phyloP scores from a whole-genome alignment of 2,329 filamentous ascomycete genomes.

The Aspergillus tamarii region DNA sequence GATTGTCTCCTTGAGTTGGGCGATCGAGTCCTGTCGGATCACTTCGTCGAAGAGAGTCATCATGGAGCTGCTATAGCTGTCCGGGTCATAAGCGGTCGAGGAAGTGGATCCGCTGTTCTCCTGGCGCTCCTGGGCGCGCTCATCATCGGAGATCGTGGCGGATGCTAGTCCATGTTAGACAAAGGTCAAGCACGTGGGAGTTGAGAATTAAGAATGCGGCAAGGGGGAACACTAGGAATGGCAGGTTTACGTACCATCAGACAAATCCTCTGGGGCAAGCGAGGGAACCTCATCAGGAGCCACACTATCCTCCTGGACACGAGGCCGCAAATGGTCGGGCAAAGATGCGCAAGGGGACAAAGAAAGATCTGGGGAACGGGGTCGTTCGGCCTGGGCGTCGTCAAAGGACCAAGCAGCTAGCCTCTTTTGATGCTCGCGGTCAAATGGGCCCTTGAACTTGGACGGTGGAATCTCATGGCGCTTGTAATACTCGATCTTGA shows the following conservation, averaged over 20 bases:
- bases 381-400: conserved; percentile 37
- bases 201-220: background rate
- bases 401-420: conserved; percentile 51
- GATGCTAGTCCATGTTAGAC: conserved; percentile 23
- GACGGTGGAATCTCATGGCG: conserved; percentile 51
- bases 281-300: conserved; percentile 21
- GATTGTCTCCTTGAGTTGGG: conserved; percentile 36
- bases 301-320: conserved; percentile 24
- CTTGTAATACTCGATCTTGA: conserved; percentile 53
- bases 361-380: conserved; percentile 39
- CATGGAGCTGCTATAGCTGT: conserved; percentile 39
- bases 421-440: conserved; percentile 48
- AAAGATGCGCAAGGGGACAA: conserved; percentile 43
- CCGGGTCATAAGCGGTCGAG: conserved; percentile 39
- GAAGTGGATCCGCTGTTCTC: conserved; percentile 37
- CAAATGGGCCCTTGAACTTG: conserved; percentile 53
- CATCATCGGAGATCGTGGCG: conserved; percentile 25
- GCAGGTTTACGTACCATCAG: conserved; percentile 23
- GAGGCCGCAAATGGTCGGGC: conserved; percentile 26
- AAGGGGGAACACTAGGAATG: background rate
- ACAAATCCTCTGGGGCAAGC: conserved; percentile 17
- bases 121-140: conserved; percentile 30
- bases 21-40: conserved; percentile 31
- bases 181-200: conserved; percentile 1
- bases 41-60: conserved; percentile 38